Evolutionary conservation across 2,329 filamentous ascomycete genomes (phyloP).

Genomic region (Colletotrichum brevisporum): DNA sequence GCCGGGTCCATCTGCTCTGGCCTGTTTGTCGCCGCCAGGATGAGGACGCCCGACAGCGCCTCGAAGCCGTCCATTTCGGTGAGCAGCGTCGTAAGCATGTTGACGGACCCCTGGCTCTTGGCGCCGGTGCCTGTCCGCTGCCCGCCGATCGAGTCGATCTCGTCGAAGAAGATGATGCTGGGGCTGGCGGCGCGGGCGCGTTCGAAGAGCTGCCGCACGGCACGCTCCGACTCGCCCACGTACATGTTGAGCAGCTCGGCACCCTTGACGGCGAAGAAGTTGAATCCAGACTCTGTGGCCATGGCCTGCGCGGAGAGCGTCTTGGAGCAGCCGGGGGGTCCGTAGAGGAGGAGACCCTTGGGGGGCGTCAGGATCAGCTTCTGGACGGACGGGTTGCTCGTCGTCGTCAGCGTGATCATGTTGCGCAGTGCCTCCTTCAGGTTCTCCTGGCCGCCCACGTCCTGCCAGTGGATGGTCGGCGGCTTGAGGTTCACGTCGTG

Average conservation of each 20-base stretch:
- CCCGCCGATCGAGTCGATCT: conserved; percentile 88
- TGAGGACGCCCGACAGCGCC: conserved; percentile 83
- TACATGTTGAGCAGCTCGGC: conserved; percentile 97
- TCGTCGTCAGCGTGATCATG: conserved; percentile 60
- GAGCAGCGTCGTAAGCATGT: conserved; percentile 89
- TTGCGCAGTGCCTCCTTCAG: conserved; percentile 75
- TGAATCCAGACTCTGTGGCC: conserved; percentile 90
- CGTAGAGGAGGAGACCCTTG: conserved; percentile 90
- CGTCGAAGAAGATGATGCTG: conserved; percentile 95
- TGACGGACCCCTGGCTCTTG: conserved; percentile 69
- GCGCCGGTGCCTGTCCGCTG: conserved; percentile 62
- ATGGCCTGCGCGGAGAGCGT: conserved; percentile 92
- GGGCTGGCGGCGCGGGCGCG: conserved; percentile 89
- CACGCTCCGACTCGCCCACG: conserved; percentile 92
- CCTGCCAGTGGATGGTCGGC: conserved; percentile 86
- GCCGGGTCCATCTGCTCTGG: conserved; percentile 90
- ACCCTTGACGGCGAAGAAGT: conserved; percentile 95
- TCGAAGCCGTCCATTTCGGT: conserved; percentile 98
- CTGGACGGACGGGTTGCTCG: conserved; percentile 49
- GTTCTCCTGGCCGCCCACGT: conserved; percentile 87
- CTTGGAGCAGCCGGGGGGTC: conserved; percentile 94
- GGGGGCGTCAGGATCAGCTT: conserved; percentile 68
- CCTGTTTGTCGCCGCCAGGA: conserved; percentile 92
- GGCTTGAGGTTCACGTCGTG: conserved; percentile 91
- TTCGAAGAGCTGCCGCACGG: conserved; percentile 86